Evolutionary conservation across 148 eudicot genomes (phyloP), one percentile per base, ranked within the genome.

Genomic region (Cornus controversa): DNA sequence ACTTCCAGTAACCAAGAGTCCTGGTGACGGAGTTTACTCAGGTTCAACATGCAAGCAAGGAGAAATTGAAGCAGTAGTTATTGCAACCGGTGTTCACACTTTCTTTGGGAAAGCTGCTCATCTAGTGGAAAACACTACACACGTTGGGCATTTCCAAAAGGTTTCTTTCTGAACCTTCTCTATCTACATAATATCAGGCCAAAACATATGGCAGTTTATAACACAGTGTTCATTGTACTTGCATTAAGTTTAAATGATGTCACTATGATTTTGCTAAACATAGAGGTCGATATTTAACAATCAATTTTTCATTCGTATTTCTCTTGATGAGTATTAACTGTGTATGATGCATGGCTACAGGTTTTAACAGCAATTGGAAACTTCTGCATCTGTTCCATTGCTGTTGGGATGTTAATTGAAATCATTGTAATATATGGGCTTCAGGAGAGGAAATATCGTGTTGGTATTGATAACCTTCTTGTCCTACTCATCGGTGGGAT

Each of bases 71-170:
- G 97, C 91, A 14, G 80, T 93, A 24, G 93, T 93, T 4, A 91
- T 89, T 24, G 97, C 94, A 4, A 93, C 97, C 0, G 94, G 97
- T 22, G 84, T 93, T 62, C 90, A 93, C 60, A 89, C 94, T 58
- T 93, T 93, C 85, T 93, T 93, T 66, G 97, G 97, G 53, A 93
- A 93, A 77, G 97, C 97, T 31, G 97, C 94, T 75, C 97, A 93
- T 83, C 91, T 93, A 66, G 97, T 93, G 4, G 97, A 91, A 66
- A 84, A 71, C 77, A 93, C 97, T 2, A 89, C 80, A 45, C 90
- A 91, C 68, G 93, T 91, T 28, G 97, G 97, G 24, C 97, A 93
- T 77, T 93, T 93, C 83, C 97, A 93, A 70, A 89, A 88, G 93
- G 97, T 88, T 57, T 25, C 34, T 36, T 16, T 23, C 68, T 45